Conservation (phyloP, 345 rosid genomes). For the Pugionium cornutum region DNA sequence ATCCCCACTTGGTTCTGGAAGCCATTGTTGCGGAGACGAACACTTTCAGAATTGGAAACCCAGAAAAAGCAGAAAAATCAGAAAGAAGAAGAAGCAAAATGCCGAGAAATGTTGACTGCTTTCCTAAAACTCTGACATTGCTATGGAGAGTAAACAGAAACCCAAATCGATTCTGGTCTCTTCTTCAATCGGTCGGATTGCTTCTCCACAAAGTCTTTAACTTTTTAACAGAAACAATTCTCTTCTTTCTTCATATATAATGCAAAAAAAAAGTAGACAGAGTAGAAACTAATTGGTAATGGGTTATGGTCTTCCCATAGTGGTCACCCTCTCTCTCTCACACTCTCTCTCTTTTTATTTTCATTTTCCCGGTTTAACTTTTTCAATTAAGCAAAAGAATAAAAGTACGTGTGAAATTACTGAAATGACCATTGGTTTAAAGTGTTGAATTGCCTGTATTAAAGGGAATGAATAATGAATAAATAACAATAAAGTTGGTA, state of each 20-base stretch:
- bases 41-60: conserved; percentile 12
- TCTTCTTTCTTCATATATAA: background rate
- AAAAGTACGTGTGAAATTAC: conserved; percentile 17
- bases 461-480: conserved; percentile 24
- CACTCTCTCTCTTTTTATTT: conserved; percentile 16
- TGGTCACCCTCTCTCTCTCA: conserved; percentile 37
- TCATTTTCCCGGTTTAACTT: conserved; percentile 22
- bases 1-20: conserved; percentile 34
- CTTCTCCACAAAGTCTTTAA: conserved; percentile 40
- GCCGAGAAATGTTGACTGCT: conserved; percentile 10
- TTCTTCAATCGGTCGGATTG: conserved; percentile 36
- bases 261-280: background rate
- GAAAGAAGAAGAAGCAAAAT: background rate
- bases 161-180: conserved; percentile 33
- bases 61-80: background rate
- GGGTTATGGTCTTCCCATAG: conserved; percentile 38
- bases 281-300: conserved; percentile 22
- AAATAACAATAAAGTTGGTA: background rate
- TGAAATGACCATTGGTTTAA: conserved; percentile 9
- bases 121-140: conserved; percentile 32
- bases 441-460: conserved; percentile 28
- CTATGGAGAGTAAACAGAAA: conserved; percentile 15
- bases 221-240: background rate
- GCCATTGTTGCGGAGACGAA: conserved; percentile 32
- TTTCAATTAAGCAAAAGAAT: conserved; percentile 5